Conservation (phyloP, 345 rosid species). For the Clarkia xantiana region DNA sequence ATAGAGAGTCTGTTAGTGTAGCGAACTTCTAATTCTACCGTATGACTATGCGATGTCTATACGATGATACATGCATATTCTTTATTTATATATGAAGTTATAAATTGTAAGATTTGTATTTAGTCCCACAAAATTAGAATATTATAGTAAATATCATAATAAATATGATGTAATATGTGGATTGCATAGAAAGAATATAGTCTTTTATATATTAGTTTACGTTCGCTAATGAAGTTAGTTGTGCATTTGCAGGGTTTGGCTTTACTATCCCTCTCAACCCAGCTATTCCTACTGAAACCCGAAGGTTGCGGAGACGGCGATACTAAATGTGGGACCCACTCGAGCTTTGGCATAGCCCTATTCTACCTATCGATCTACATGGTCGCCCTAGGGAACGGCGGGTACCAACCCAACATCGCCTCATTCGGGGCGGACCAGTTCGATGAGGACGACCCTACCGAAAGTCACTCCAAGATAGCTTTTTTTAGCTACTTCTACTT, state of each 20-base stretch:
- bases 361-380: slow-evolving; percentile 74
- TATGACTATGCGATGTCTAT: no score
- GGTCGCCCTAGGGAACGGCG: slow-evolving; percentile 84
- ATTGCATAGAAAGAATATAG: no score
- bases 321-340: slow-evolving; percentile 51
- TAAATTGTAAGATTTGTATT: no score
- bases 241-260: slow-evolving; percentile 48
- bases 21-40: no score
- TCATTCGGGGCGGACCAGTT: slow-evolving; percentile 97
- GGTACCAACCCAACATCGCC: slow-evolving; percentile 88
- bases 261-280: slow-evolving; percentile 41
- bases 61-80: no score
- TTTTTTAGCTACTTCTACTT: slow-evolving; percentile 93
- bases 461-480: slow-evolving; percentile 66
- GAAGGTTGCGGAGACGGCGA: slow-evolving; percentile 56
- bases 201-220: no score
- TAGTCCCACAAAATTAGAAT: no score
- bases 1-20: no score
- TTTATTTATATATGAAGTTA: no score
- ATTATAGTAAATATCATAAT: no score
- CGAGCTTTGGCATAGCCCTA: slow-evolving; percentile 26
- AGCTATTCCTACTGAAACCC: slow-evolving; percentile 50
- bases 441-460: slow-evolving; percentile 72
- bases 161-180: no score
- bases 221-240: not conserved